Conservation (phyloP, 2,329 filamentous ascomycete species). For the Colletotrichum gigasporum region DNA sequence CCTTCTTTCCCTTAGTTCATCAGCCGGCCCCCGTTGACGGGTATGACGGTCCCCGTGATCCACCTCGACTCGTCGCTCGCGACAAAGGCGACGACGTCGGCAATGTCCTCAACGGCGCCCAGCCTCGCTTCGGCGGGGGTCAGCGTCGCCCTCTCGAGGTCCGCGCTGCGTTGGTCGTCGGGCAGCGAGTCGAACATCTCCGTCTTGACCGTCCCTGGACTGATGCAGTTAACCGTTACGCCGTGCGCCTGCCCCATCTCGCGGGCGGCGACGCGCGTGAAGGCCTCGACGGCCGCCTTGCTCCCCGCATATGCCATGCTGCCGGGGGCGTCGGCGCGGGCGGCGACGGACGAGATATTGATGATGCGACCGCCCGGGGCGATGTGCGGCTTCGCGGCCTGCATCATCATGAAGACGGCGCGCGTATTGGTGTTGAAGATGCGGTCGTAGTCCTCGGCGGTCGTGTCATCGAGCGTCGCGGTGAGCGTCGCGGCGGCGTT, state of each 20-base stretch:
- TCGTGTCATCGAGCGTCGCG: slow-evolving; percentile 31
- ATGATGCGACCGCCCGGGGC: slow-evolving; percentile 34
- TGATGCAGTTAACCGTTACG: slow-evolving; percentile 34
- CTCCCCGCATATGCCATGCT: slow-evolving; percentile 34
- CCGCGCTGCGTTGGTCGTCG: slow-evolving; percentile 29
- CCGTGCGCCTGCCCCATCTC: slow-evolving; percentile 32
- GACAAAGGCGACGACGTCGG: slow-evolving; percentile 32
- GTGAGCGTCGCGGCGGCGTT: slow-evolving; percentile 32
- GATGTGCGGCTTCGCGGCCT: slow-evolving; percentile 30
- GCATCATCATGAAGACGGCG: slow-evolving; percentile 34
- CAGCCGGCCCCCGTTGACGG: slow-evolving; percentile 31
- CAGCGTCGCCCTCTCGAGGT: slow-evolving; percentile 28
- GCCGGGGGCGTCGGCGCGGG: slow-evolving; percentile 26
- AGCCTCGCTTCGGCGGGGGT: slow-evolving; percentile 32
- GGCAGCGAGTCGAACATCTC: slow-evolving; percentile 31
- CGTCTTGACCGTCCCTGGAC: slow-evolving; percentile 32
- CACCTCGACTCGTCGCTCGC: slow-evolving; percentile 33
- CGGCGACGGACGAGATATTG: slow-evolving; percentile 35
- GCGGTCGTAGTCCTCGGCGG: slow-evolving; percentile 32
- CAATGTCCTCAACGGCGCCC: slow-evolving; percentile 32
- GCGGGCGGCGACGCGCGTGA: slow-evolving; percentile 32
- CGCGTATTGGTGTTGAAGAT: slow-evolving; percentile 32
- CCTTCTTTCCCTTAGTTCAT: slow-evolving; percentile 24
- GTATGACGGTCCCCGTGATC: slow-evolving; percentile 32
- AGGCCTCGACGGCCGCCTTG: slow-evolving; percentile 33